Conservation (phyloP, 441 rosid genomes). For the Euphorbia celastroides region DNA sequence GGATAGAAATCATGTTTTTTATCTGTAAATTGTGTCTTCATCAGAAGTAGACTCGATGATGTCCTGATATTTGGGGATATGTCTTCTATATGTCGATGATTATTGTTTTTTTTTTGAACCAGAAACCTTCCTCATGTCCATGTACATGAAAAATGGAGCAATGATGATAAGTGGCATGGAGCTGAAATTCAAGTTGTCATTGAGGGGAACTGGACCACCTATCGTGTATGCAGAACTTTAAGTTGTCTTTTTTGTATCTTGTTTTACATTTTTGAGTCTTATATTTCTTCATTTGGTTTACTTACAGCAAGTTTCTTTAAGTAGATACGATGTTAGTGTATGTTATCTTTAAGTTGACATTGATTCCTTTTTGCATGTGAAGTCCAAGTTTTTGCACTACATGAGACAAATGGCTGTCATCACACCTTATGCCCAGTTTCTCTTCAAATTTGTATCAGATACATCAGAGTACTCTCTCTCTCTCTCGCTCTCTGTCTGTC, state of each 20-base stretch:
- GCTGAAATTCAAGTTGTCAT: constrained; percentile 94
- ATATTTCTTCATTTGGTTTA: not conserved
- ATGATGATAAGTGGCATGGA: constrained; percentile 79
- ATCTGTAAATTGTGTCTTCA: too few relatives aligned
- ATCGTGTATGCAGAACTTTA: constrained; percentile 54
- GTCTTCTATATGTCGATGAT: not conserved
- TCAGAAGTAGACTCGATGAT: not conserved
- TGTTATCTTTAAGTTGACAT: not conserved
- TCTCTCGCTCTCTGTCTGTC: constrained; percentile 30
- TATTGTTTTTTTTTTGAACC: constrained; percentile 24
- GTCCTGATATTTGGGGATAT: not conserved
- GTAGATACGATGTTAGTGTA: not conserved
- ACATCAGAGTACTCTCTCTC: constrained; percentile 62
- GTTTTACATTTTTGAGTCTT: constrained; percentile 9
- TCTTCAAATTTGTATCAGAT: constrained; percentile 77
- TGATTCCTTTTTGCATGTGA: constrained; percentile 26
- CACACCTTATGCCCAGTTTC: constrained; percentile 93
- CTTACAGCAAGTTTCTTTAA: not conserved
- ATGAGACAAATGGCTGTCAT: constrained; percentile 99
- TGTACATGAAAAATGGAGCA: constrained; percentile 72
- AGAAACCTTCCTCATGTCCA: constrained; percentile 93
- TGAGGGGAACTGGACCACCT: constrained; percentile 99
- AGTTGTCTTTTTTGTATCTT: constrained; percentile 5
- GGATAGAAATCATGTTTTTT: too few relatives aligned
- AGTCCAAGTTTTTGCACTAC: constrained; percentile 97